A percentile compares a stretch with the other conserved stretches of the same genome.
Evolutionary conservation across 2,329 filamentous ascomycete genomes (phyloP).

Genomic region (Arthrobotrys musiformis): DNA sequence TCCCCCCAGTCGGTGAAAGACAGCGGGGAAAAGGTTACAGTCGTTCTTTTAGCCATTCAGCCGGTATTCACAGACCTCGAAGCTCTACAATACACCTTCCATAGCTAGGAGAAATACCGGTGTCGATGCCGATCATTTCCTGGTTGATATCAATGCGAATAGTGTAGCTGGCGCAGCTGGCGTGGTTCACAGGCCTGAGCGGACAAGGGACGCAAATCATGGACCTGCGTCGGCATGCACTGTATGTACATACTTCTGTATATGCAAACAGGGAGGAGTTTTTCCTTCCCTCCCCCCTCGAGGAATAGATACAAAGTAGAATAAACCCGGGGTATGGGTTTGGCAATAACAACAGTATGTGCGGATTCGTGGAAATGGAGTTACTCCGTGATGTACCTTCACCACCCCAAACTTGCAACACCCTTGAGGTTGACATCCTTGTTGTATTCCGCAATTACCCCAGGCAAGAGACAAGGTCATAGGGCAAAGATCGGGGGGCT

Average conservation of each 20-base stretch:
- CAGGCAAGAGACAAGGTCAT: not conserved
- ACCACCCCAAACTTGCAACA: constrained; percentile 4
- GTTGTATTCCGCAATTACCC: constrained; percentile 39
- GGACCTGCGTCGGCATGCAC: constrained; percentile 47
- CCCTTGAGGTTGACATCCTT: constrained; percentile 22
- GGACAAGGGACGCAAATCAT: not conserved
- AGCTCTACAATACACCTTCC: constrained; percentile 10
- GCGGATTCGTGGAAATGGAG: constrained; percentile 55
- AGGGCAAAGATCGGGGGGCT: not conserved
- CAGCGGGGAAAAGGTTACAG: constrained; percentile 20
- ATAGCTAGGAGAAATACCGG: not conserved
- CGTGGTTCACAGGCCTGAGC: not conserved
- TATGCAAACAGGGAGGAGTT: constrained; percentile 23
- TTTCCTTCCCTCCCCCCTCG: constrained; percentile 13
- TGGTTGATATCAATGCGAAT: constrained; percentile 15
- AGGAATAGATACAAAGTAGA: constrained; percentile 4
- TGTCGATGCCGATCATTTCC: constrained; percentile 42
- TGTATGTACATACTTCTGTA: constrained; percentile 6
- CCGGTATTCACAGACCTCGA: constrained; percentile 32
- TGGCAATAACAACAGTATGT: constrained; percentile 19
- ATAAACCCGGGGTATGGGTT: constrained; percentile 31
- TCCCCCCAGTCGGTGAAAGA: constrained; percentile 10
- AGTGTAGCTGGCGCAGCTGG: not conserved
- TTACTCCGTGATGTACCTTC: constrained; percentile 48
- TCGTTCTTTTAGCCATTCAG: constrained; percentile 46